These are phyloP conservation scores for Colletotrichum abscissum DNA, from an alignment of 2,329 filamentous ascomycete species.

Conservation along the genomic window DNA sequence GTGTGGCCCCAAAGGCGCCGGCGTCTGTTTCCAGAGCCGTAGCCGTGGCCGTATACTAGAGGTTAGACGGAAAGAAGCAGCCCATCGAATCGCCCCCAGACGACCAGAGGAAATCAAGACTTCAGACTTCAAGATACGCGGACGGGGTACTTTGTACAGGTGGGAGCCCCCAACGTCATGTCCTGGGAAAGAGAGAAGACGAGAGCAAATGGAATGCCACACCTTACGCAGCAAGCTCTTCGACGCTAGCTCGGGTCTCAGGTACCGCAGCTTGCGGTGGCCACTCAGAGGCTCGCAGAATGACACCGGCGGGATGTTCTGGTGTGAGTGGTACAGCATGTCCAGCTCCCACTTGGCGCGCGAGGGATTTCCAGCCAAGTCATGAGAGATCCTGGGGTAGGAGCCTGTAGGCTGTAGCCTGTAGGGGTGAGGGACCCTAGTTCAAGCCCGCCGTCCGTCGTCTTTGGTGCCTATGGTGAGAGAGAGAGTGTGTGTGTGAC, in stretches of 20 bases:
- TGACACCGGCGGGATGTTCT: not conserved
- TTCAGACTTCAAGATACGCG: not conserved
- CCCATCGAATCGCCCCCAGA: conserved; percentile 11
- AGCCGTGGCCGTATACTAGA: not conserved
- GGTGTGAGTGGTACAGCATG: not conserved
- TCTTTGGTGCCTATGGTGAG: not conserved
- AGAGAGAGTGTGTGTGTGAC: conserved; percentile 1
- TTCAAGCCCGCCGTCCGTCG: not conserved
- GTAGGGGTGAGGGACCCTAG: not conserved
- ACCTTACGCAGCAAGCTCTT: conserved; percentile 15
- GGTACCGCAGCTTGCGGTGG: conserved; percentile 12
- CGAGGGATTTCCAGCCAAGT: not conserved
- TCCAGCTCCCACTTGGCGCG: not conserved
- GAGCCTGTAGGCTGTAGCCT: not conserved
- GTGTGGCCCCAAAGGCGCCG: not conserved
- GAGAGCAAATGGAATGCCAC: conserved; percentile 20
- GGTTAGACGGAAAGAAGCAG: not conserved
- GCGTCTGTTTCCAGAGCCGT: not conserved
- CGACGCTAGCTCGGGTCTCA: not conserved
- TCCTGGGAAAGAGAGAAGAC: not conserved
- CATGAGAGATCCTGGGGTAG: conserved; percentile 25
- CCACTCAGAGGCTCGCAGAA: conserved; percentile 24
- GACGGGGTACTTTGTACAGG: not conserved
- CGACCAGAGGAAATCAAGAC: not conserved
- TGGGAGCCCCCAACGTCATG: not conserved